These are phyloP conservation scores for Passalora sequoiae DNA, from an alignment of 2,329 filamentous ascomycete species.

Conservation along the genomic window DNA sequence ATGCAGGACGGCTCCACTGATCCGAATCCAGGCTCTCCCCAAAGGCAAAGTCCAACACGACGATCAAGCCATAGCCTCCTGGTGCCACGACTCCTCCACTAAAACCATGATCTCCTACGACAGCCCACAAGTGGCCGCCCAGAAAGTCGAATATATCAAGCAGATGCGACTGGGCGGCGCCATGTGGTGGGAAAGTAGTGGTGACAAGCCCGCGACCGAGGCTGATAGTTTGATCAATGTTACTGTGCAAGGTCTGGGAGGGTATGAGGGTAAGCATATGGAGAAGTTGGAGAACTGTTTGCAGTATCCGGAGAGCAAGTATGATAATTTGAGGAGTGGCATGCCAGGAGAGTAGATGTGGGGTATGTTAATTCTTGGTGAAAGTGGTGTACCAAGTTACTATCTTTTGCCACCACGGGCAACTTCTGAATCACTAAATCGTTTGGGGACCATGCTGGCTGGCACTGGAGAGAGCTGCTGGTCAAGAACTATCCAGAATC, in stretches of 20 bases:
- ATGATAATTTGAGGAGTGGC: slow-evolving; percentile 47
- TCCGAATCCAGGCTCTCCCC: slow-evolving; percentile 54
- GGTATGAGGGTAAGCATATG: slow-evolving; percentile 38
- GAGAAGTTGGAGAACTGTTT: slow-evolving; percentile 45
- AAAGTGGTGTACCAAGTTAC: too few species aligned
- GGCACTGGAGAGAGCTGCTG: too few species aligned
- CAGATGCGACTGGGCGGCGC: slow-evolving; percentile 67
- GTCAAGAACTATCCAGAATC: too few species aligned
- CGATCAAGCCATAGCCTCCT: slow-evolving; percentile 61
- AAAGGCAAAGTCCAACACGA: slow-evolving; percentile 61
- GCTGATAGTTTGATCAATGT: slow-evolving; percentile 56
- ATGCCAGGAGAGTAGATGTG: slow-evolving; percentile 30
- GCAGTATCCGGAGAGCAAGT: slow-evolving; percentile 49
- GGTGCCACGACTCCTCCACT: slow-evolving; percentile 63
- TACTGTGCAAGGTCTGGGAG: slow-evolving; percentile 39
- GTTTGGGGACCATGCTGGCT: too few species aligned
- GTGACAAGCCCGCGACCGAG: slow-evolving; percentile 56
- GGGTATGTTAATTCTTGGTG: too few species aligned
- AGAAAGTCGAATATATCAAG: slow-evolving; percentile 69
- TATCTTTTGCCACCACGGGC: too few species aligned
- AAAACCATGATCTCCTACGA: slow-evolving; percentile 72
- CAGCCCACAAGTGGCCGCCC: slow-evolving; percentile 59
- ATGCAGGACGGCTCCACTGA: neutral
- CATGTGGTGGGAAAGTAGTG: slow-evolving; percentile 97
- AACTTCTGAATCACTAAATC: too few species aligned